These are phyloP conservation scores for Globisporangium nunn DNA, from an alignment of 352 stramenopile species.

Conservation along the genomic window DNA sequence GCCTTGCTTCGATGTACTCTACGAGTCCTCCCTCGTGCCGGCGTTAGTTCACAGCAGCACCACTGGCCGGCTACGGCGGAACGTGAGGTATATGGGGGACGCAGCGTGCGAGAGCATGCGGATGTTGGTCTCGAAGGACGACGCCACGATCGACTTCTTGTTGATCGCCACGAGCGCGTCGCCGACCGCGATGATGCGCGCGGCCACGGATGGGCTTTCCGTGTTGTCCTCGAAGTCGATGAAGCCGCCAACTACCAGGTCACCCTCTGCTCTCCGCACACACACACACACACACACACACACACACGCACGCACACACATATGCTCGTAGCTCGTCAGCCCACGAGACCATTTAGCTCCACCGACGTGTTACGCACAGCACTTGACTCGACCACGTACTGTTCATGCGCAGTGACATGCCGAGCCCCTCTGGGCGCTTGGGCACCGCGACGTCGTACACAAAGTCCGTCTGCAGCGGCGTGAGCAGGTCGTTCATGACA, in stretches of 20 bases:
- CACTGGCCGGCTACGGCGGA: conserved; percentile 55
- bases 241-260: conserved; percentile 72
- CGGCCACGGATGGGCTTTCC: conserved; percentile 70
- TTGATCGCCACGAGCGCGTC: conserved; percentile 82
- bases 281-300: conserved; percentile 4
- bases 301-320: no score
- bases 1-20: background rate
- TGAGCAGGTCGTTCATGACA: conserved; percentile 81
- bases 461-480: conserved; percentile 72
- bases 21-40: no score
- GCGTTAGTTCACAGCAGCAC: conserved; percentile 54
- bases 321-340: no score
- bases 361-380: no score
- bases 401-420: conserved; percentile 84
- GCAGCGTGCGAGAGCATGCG: conserved; percentile 68
- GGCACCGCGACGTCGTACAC: conserved; percentile 78
- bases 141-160: conserved; percentile 84
- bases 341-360: background rate
- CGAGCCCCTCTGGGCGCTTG: conserved; percentile 69
- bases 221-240: conserved; percentile 79
- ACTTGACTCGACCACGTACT: conserved; percentile 35
- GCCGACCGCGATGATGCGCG: conserved; percentile 69
- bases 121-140: conserved; percentile 84
- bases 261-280: conserved; percentile 36
- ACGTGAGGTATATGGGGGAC: conserved; percentile 82